phyloP scores from a whole-genome alignment of 73 alveolate species.

The Uronychia setigera region DNA sequence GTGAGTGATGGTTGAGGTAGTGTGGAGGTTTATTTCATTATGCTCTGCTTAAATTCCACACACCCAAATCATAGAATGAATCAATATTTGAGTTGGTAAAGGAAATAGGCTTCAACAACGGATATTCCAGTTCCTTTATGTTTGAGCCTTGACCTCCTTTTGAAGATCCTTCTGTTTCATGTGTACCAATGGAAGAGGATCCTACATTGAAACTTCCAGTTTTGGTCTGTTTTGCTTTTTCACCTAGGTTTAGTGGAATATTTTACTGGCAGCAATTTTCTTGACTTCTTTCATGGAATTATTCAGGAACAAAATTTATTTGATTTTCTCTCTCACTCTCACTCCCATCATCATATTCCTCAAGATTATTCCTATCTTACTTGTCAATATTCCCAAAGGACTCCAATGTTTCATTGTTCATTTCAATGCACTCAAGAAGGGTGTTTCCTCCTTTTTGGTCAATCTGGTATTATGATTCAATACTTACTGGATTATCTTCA shows the following conservation, averaged over 20 bases:
- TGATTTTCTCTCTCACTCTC: constrained; percentile 52
- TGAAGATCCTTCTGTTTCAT: too few relatives aligned
- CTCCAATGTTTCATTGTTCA: constrained; percentile 41
- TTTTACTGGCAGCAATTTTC: too few relatives aligned
- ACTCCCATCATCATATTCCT: constrained; percentile 57
- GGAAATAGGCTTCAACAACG: constrained; percentile 45
- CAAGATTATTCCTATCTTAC: too few relatives aligned
- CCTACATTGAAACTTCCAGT: too few relatives aligned
- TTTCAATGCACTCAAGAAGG: constrained; percentile 12
- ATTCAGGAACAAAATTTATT: constrained; percentile 28
- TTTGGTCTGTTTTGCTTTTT: too few relatives aligned
- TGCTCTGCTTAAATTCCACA: constrained; percentile 40
- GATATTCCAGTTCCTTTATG: constrained; percentile 27
- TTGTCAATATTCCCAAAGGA: constrained; percentile 39
- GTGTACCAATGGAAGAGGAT: too few relatives aligned
- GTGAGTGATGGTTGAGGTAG: too few relatives aligned
- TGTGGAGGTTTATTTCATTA: too few relatives aligned
- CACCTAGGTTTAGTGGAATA: too few relatives aligned
- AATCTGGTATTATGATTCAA: background rate
- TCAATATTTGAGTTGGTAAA: constrained; percentile 49
- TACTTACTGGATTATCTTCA: constrained; percentile 26
- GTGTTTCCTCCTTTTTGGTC: constrained; percentile 33
- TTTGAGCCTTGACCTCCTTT: too few relatives aligned
- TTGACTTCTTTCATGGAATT: constrained; percentile 28
- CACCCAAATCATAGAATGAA: constrained; percentile 16